Base-by-base conservation (phyloP, 2,329 filamentous ascomycete genomes). In the Fusarium metavorans region DNA sequence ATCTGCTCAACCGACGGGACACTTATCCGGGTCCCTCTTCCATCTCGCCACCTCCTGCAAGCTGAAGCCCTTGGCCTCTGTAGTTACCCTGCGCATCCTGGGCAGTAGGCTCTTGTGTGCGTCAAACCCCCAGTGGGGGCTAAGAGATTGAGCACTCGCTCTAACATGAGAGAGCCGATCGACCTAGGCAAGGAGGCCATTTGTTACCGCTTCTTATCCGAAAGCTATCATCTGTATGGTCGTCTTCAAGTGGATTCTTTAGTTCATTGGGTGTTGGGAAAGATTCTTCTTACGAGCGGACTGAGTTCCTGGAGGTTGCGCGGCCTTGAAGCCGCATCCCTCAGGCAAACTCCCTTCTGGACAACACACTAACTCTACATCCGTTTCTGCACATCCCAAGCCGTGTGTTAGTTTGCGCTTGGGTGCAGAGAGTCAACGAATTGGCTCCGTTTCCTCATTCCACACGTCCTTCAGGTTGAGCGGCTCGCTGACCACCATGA, bases 41-140 rank as follows among this genome's bases (percentile, higher is more conserved):
- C 20, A 27, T 67, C 62, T 35, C 32, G 37, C 25, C 39, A 54
- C 37, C 60, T 23, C 27, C 52, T 63, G 52, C 35, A 43, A 50
- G 32, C 56, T 54, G 50, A 30, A 50, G 39, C 23, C 25, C 20
- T 69, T 48, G 50, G 68, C 50, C 54, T 72, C 58, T 68, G 34
- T 39, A 41, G 54, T 30, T 45, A 25, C 45, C 32, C 63, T 59
- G 45, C 20, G 20, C n/a, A 35, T 62, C 23, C 30, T 35, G 20
- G 32, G 18, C 4, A 52, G 41, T 43, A 43, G 35, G 25, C 57
- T 60, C 25, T 62, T 62, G 30, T 63, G 30, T 43, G 60, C 35
- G 32, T 52, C 32, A 50, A 27, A 18, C n/a, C 23, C 25, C 43
- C 39, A 23, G 60, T 63, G 43, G 32, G 60, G 60, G 43, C 20